Evolutionary conservation across 345 rosid species (phyloP).

Genomic region (Salix koriyanagi): DNA sequence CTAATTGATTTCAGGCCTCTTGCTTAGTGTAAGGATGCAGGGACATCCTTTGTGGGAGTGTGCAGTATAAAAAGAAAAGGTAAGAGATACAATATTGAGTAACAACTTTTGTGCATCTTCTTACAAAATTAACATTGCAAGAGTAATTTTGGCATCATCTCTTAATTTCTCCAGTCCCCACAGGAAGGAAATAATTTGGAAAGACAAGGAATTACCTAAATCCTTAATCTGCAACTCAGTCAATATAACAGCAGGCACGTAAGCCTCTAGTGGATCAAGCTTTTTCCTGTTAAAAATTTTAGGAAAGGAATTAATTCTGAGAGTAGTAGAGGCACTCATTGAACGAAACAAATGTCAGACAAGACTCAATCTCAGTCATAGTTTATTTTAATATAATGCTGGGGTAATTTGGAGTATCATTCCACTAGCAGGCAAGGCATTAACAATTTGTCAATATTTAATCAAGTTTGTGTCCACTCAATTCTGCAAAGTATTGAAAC

Average conservation of each 20-base stretch:
- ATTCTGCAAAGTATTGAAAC: too few relatives aligned
- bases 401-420: neutral
- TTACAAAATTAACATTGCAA: too few relatives aligned
- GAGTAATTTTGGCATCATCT: too few relatives aligned
- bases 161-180: too few relatives aligned
- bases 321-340: too few relatives aligned
- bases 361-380: too few relatives aligned
- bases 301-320: too few relatives aligned
- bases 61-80: neutral
- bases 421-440: neutral
- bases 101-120: neutral
- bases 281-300: constrained; percentile 48
- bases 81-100: too few relatives aligned
- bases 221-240: constrained; percentile 68
- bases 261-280: constrained; percentile 77
- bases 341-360: too few relatives aligned
- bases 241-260: constrained; percentile 74
- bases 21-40: neutral
- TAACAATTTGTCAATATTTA: too few relatives aligned
- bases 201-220: constrained; percentile 41
- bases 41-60: neutral
- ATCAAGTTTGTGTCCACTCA: too few relatives aligned
- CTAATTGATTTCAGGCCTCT: constrained; percentile 1
- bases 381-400: too few relatives aligned
- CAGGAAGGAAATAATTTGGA: neutral